Conservation (phyloP, 164 flowering plant species). For the Chimonanthus salicifolius region DNA sequence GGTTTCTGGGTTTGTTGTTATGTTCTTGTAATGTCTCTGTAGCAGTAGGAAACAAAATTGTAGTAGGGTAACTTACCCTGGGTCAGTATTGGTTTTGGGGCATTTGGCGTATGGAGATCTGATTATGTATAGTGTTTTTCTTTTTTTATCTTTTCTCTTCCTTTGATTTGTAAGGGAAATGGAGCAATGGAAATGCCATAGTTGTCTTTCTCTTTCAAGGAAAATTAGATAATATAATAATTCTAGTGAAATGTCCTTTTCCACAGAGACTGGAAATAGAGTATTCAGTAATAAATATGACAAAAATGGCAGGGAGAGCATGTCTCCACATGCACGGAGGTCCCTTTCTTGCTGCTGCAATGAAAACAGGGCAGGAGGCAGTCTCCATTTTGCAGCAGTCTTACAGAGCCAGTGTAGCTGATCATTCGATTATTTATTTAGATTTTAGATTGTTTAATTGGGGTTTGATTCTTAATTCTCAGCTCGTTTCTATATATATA, state of each 20-base stretch:
- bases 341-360: neutral
- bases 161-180: neutral
- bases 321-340: neutral
- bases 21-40: neutral
- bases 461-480: no score
- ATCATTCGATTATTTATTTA: neutral
- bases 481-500: no score
- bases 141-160: neutral
- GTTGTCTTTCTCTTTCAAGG: conserved; percentile 1
- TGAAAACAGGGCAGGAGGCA: neutral
- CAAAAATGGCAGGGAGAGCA: neutral
- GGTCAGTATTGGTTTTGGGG: neutral
- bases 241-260: neutral
- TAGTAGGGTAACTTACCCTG: neutral
- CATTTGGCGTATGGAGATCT: neutral
- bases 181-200: conserved; percentile 4
- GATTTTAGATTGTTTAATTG: no score
- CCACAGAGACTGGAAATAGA: neutral
- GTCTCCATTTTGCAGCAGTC: neutral
- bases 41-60: neutral
- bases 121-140: conserved; percentile 1
- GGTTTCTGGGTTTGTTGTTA: neutral
- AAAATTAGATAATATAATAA: neutral
- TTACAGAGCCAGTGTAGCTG: no score
- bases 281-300: neutral